Evolutionary conservation across 1,284 basidiomycete species (phyloP).

Genomic region (Lignosus rhinocerotis): DNA sequence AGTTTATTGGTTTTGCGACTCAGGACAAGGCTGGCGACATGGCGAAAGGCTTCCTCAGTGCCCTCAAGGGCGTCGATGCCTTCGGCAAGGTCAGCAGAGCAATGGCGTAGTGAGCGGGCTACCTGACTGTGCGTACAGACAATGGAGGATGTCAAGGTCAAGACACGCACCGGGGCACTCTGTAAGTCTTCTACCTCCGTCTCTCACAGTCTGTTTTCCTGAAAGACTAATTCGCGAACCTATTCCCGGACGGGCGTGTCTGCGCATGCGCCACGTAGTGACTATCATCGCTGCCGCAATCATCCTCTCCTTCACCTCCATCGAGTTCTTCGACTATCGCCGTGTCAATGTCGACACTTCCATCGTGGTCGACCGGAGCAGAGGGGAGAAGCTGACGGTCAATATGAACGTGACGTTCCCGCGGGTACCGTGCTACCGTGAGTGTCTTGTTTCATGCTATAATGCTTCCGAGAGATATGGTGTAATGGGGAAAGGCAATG

Average conservation of each 20-base stretch:
- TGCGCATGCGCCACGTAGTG: slow-evolving; percentile 49
- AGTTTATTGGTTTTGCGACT: slow-evolving; percentile 30
- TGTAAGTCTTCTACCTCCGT: slow-evolving; percentile 50
- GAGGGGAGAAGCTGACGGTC: slow-evolving; percentile 93
- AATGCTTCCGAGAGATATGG: background rate
- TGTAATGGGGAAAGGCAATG: background rate
- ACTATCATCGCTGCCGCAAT: slow-evolving; percentile 91
- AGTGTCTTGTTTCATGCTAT: slow-evolving; percentile 36
- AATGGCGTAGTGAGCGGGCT: background rate
- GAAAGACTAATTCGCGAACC: background rate
- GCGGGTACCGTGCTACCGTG: slow-evolving; percentile 95
- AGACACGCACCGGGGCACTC: slow-evolving; percentile 90
- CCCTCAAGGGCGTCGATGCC: slow-evolving; percentile 88
- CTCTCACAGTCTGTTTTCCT: background rate
- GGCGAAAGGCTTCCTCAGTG: slow-evolving; percentile 76
- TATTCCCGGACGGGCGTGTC: slow-evolving; percentile 1
- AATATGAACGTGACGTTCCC: slow-evolving; percentile 96
- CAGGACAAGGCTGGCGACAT: slow-evolving; percentile 25
- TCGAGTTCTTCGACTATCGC: slow-evolving; percentile 97
- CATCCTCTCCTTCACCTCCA: slow-evolving; percentile 87
- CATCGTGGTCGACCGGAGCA: slow-evolving; percentile 88
- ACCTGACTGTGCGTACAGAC: slow-evolving; percentile 56
- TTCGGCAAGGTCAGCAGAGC: slow-evolving; percentile 84
- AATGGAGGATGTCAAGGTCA: slow-evolving; percentile 97
- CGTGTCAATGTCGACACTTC: slow-evolving; percentile 85